phyloP scores from a whole-genome alignment of 208 protist genomes.

The Naegleria gruberi region DNA sequence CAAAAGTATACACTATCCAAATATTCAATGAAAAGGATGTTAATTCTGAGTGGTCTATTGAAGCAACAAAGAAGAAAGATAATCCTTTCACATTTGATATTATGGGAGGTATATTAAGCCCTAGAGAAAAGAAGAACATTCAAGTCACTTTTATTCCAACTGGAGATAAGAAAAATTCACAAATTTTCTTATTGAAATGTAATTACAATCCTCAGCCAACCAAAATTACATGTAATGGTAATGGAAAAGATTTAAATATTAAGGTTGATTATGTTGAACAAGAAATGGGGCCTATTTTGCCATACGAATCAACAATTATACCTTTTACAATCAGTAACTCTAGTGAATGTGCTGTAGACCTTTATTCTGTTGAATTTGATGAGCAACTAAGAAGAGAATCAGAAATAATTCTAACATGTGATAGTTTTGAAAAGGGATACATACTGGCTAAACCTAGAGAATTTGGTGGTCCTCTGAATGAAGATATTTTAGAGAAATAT shows the following conservation, averaged over 20 bases:
- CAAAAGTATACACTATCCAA: conserved; percentile 63
- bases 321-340: conserved; percentile 59
- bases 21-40: conserved; percentile 74
- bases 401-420: conserved; percentile 50
- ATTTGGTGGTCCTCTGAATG: conserved; percentile 56
- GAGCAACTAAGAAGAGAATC: conserved; percentile 52
- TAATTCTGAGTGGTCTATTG: conserved; percentile 68
- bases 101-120: conserved; percentile 56
- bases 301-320: conserved; percentile 52
- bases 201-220: conserved; percentile 33
- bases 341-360: conserved; percentile 65
- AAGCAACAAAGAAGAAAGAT: conserved; percentile 19
- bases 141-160: conserved; percentile 37
- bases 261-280: conserved; percentile 45
- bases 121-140: conserved; percentile 46
- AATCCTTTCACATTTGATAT: conserved; percentile 53
- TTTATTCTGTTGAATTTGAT: conserved; percentile 74
- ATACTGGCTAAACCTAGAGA: conserved; percentile 56
- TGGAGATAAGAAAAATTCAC: neutral
- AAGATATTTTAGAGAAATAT: conserved; percentile 57
- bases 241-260: conserved; percentile 32
- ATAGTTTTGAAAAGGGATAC: conserved; percentile 33
- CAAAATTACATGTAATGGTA: conserved; percentile 29
- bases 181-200: conserved; percentile 33
- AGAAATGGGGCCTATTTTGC: conserved; percentile 58